phyloP scores from a whole-genome alignment of 2,329 filamentous ascomycete species.

The Aspergillus tamarii region DNA sequence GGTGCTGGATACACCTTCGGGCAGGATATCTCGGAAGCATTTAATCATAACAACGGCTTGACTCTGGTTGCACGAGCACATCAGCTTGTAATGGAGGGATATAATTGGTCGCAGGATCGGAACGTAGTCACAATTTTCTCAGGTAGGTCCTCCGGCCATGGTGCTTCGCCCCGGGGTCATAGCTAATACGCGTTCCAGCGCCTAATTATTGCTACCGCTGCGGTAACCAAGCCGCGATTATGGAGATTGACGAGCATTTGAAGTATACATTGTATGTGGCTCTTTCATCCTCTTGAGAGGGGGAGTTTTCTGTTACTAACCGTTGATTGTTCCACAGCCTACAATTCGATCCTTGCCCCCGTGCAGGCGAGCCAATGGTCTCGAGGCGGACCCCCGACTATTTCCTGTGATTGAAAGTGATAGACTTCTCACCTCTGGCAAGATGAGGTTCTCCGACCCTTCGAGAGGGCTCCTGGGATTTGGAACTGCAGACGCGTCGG shows the following conservation, averaged over 20 bases:
- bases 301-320: not conserved
- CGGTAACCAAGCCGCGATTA: conserved; percentile 99
- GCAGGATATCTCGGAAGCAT: conserved; percentile 96
- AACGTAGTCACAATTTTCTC: conserved; percentile 99
- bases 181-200: conserved; percentile 51
- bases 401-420: conserved; percentile 72
- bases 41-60: conserved; percentile 98
- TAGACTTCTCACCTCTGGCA: conserved; percentile 32
- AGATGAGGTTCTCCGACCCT: conserved; percentile 26
- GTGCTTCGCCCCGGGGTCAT: not conserved
- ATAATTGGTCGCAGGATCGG: conserved; percentile 98
- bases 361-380: conserved; percentile 98
- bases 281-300: not conserved
- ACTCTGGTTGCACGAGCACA: conserved; percentile 95
- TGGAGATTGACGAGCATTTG: conserved; percentile 99
- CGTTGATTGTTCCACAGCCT: conserved; percentile 63
- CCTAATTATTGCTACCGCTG: conserved; percentile 98
- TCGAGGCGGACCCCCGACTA: conserved; percentile 97
- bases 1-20: conserved; percentile 95
- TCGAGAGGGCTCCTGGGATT: conserved; percentile 32
- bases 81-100: conserved; percentile 99
- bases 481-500: conserved; percentile 32
- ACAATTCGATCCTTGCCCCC: conserved; percentile 97
- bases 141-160: conserved; percentile 53
- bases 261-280: conserved; percentile 96